Base-by-base conservation (phyloP, 805 yeast genomes). In the Zygotorulaspora chibaensis region DNA sequence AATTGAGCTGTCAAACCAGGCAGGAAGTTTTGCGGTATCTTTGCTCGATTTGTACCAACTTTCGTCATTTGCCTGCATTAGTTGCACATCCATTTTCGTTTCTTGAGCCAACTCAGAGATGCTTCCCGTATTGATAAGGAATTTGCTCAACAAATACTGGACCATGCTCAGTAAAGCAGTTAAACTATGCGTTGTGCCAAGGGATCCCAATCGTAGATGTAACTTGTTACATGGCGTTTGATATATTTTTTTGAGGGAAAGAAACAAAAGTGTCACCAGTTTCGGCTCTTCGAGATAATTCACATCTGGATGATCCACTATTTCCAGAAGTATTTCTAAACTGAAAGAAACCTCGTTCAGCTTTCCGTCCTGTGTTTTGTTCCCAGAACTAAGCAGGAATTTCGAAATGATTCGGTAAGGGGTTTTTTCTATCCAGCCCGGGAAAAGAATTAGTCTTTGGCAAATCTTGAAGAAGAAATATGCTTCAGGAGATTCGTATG, bases 291-390 rank as follows among this genome's bases (percentile, higher is more conserved):
- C 52, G 8, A 55, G 35, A 25, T 48, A 57, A 47, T 60, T 55
- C 16, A 58, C 43, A 23, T 61, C 61, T 7, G 67, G 63, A 46
- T 64, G 69, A 44, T 65, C 69, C 25, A 64, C 50, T 1, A 64
- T 29, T 46, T 65, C 69, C 68, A 65, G 56, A 10, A 64, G 34
- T 20, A 62, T 46, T 42, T 54, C 51, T 16, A 61, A 46, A 43
- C 52, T 43, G 42, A 63, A 58, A 13, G 41, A 29, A 16, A 44
- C 15, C 11, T 40, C 46, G n/a, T 41, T 38, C 15, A 15, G 3
- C 8, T 40, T 23, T 15, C 13, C 6, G 25, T 16, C 45, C 31
- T 16, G 35, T 20, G 31, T 33, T 16, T 45, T 29, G 13, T 25
- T 33, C 7, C 40, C 41, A n/a, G 31, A 37, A 11, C 16, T 25